These are phyloP conservation scores for Pholiota microspora DNA, from an alignment of 768 basidiomycete genomes.

Conservation along the genomic window DNA sequence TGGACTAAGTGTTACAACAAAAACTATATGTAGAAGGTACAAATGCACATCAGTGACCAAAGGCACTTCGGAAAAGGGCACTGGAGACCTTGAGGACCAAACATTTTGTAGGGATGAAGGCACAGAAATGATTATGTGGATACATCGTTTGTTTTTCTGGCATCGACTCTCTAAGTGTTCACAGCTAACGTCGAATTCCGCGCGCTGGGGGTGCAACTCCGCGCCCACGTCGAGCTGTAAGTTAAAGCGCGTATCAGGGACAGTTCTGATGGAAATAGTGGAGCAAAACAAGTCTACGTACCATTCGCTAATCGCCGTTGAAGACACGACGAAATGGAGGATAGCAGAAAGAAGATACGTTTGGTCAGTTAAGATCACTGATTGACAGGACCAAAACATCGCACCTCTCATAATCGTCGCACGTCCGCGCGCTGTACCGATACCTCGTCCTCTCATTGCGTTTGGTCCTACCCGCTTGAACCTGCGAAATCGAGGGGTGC, in stretches of 20 bases:
- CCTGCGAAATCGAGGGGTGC: constrained; percentile 45
- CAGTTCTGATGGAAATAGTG: constrained; percentile 14
- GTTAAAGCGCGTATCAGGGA: constrained; percentile 2
- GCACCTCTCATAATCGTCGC: constrained; percentile 97
- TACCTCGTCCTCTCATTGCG: constrained; percentile 98
- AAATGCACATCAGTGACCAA: not conserved
- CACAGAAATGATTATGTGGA: not conserved
- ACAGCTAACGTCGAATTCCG: constrained; percentile 75
- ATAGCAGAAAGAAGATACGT: constrained; percentile 16
- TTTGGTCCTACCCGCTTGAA: constrained; percentile 99
- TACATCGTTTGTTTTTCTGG: not conserved
- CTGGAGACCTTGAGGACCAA: not conserved
- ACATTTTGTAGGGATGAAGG: not conserved
- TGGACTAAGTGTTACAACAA: not conserved
- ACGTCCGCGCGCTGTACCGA: constrained; percentile 97
- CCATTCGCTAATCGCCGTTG: constrained; percentile 62
- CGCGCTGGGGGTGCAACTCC: constrained; percentile 70
- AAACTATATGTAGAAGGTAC: not conserved
- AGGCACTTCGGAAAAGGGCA: not conserved
- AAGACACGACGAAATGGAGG: constrained; percentile 17
- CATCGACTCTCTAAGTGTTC: not conserved
- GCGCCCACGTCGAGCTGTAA: constrained; percentile 80
- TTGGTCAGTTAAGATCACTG: constrained; percentile 2
- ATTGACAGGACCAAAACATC: constrained; percentile 25
- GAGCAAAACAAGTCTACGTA: constrained; percentile 29